A percentile compares a stretch with the other conserved stretches of the same genome.
Conservation (phyloP, 2,329 filamentous ascomycete genomes). For the Botrytis galanthina region DNA sequence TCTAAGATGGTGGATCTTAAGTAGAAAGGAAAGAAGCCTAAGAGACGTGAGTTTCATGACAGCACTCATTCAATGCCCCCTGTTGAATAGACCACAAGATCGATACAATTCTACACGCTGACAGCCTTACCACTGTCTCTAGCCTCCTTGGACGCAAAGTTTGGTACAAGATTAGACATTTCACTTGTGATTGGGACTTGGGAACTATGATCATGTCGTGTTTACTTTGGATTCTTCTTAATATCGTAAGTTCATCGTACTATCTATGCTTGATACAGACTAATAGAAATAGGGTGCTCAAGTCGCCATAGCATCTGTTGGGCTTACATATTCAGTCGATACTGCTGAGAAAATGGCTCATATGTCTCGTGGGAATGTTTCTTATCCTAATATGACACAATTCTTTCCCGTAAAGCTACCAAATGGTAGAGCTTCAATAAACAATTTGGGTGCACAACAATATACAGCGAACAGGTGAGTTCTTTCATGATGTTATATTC, state of each 20-base stretch:
- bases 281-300: not conserved
- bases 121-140: not conserved
- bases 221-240: not conserved
- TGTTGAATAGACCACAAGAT: not conserved
- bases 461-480: not conserved
- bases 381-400: not conserved
- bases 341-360: not conserved
- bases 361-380: not conserved
- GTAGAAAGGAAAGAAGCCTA: not conserved
- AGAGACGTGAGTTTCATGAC: not conserved
- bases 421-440: not conserved
- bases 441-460: not conserved
- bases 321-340: not conserved
- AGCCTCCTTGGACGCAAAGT: not conserved
- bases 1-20: not conserved
- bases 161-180: not conserved
- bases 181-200: not conserved
- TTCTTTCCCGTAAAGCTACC: not conserved
- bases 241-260: not conserved
- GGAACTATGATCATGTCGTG: not conserved
- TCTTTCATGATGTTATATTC: not conserved
- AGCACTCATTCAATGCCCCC: not conserved
- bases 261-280: not conserved
- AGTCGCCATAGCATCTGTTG: not conserved
- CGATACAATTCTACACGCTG: not conserved